A percentile compares a stretch with the other conserved stretches of the same genome.
Conservation (phyloP, 805 yeast species). For the Candida suzukii region DNA sequence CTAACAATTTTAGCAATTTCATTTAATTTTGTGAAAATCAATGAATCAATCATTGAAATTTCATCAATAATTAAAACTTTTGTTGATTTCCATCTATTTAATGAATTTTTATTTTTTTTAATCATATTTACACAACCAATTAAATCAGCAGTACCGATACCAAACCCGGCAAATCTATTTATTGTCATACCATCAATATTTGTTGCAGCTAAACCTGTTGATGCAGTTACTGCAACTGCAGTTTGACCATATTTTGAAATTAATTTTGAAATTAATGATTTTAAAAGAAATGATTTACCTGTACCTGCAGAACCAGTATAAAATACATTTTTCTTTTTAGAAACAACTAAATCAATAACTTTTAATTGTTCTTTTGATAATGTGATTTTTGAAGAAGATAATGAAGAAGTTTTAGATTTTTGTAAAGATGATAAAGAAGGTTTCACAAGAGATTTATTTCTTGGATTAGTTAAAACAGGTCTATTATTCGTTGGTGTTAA, state of each 20-base stretch:
- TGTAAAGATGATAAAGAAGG: too few species aligned
- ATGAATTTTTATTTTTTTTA: constrained; percentile 33
- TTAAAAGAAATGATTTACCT: constrained; percentile 68
- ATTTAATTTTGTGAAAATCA: constrained; percentile 68
- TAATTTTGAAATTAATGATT: too few species aligned
- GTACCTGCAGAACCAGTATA: constrained; percentile 88
- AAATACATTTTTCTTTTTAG: constrained; percentile 48
- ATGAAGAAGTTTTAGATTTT: too few species aligned
- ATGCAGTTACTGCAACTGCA: constrained; percentile 85
- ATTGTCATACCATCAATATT: constrained; percentile 89
- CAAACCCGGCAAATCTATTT: constrained; percentile 81
- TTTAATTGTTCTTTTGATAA: constrained; percentile 32
- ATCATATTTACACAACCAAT: constrained; percentile 41
- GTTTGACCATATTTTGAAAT: constrained; percentile 39
- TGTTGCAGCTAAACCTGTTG: constrained; percentile 94
- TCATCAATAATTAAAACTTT: constrained; percentile 84
- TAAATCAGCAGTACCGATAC: constrained; percentile 56
- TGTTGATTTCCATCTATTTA: constrained; percentile 56
- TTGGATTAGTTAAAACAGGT: too few species aligned
- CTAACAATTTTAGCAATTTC: constrained; percentile 54
- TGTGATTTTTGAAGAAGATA: too few species aligned
- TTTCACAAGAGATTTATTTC: too few species aligned
- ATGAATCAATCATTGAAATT: constrained; percentile 88
- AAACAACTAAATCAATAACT: constrained; percentile 46
- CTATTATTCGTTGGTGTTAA: too few species aligned